These are phyloP conservation scores for Setaria viridis DNA, from an alignment of 202 grass and related monocot genomes.

Conservation along the genomic window DNA sequence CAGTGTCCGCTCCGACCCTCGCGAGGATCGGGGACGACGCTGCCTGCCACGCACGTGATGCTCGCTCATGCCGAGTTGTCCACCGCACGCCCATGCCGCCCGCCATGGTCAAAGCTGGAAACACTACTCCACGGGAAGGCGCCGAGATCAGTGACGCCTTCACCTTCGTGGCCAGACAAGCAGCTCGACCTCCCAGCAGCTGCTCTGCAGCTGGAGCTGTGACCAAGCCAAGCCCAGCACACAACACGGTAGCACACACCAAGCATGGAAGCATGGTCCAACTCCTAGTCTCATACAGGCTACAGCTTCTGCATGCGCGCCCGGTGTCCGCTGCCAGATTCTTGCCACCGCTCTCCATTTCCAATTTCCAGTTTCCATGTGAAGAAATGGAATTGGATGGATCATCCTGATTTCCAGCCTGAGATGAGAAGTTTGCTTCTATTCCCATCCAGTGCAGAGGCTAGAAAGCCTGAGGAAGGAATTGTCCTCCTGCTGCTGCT, in stretches of 20 bases:
- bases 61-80: conserved; percentile 11
- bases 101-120: conserved; percentile 32
- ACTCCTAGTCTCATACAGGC: conserved; percentile 9
- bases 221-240: neutral
- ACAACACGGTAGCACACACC: neutral
- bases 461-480: neutral
- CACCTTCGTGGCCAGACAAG: conserved; percentile 14
- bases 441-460: neutral
- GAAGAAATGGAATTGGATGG: neutral
- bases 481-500: neutral
- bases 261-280: neutral
- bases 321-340: conserved; percentile 29
- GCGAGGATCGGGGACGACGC: neutral
- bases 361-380: neutral
- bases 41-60: conserved; percentile 30
- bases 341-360: conserved; percentile 20
- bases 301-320: conserved; percentile 29
- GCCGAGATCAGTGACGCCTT: neutral
- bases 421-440: neutral
- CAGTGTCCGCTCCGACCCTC: neutral
- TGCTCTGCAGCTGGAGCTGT: neutral
- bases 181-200: conserved; percentile 32
- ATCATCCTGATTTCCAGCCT: conserved; percentile 21
- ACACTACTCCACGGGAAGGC: neutral
- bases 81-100: neutral